Percentiles rank a stretch among this genome's conserved stretches.
phyloP scores from a whole-genome alignment of 371 early-diverging fungal genomes.

The Mucor racemosus region DNA sequence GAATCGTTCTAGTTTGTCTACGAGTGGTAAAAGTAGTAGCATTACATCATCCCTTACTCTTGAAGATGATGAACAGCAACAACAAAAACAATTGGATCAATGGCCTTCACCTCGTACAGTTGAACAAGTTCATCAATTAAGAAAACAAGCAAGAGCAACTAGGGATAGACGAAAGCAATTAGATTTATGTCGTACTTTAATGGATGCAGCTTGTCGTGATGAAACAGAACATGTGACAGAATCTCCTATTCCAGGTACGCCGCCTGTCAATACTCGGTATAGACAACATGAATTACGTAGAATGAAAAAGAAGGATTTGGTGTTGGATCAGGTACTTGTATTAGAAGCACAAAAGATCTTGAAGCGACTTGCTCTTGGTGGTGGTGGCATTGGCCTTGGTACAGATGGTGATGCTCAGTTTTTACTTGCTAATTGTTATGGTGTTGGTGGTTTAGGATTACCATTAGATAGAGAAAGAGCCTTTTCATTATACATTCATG shows the following conservation, averaged over 20 bases:
- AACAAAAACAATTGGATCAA: neutral
- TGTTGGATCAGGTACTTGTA: slow-evolving; percentile 59
- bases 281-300: slow-evolving; percentile 16
- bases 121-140: slow-evolving; percentile 19
- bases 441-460: slow-evolving; percentile 72
- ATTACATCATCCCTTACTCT: neutral
- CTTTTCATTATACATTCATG: slow-evolving; percentile 85
- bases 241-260: slow-evolving; percentile 17
- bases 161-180: slow-evolving; percentile 20
- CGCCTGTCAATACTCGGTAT: slow-evolving; percentile 20
- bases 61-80: neutral
- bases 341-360: slow-evolving; percentile 76
- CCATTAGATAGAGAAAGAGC: slow-evolving; percentile 84
- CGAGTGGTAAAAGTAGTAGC: neutral
- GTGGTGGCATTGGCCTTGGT: slow-evolving; percentile 57
- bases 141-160: slow-evolving; percentile 19
- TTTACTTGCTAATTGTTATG: slow-evolving; percentile 88
- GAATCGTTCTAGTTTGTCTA: neutral
- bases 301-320: slow-evolving; percentile 23
- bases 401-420: slow-evolving; percentile 86
- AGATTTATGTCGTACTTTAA: slow-evolving; percentile 24
- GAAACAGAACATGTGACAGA: slow-evolving; percentile 1
- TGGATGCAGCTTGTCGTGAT: slow-evolving; percentile 18
- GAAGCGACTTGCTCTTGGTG: slow-evolving; percentile 66
- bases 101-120: slow-evolving; percentile 17